Conservation (phyloP, 1,284 basidiomycete species). For the Cryptococcus sp. region DNA sequence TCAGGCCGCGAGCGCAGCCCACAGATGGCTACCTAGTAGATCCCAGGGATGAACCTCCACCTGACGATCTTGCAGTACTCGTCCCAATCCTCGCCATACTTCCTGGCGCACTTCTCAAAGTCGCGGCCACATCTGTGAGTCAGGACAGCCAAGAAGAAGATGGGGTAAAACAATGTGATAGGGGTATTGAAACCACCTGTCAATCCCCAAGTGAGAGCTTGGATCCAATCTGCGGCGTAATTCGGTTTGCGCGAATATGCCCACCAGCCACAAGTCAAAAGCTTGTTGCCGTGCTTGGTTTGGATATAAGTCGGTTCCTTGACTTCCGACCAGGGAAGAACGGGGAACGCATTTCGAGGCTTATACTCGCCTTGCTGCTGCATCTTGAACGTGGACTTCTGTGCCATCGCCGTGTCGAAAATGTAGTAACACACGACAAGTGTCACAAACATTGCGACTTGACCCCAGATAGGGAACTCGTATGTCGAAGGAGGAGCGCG, state of each 20-base stretch:
- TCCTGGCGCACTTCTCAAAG: conserved; percentile 87
- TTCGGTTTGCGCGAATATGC: conserved; percentile 72
- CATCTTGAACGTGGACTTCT: conserved; percentile 98
- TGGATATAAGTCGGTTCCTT: conserved; percentile 89
- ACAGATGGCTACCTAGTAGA: conserved; percentile 55
- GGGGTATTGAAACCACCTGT: conserved; percentile 77
- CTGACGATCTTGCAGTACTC: conserved; percentile 78
- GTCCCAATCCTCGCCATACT: conserved; percentile 96
- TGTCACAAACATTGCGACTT: conserved; percentile 55
- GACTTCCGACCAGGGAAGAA: conserved; percentile 82
- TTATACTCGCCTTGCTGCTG: conserved; percentile 85
- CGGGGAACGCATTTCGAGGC: conserved; percentile 90
- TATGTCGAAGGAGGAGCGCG: conserved; percentile 88
- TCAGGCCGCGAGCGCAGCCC: too few relatives aligned
- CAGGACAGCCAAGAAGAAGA: conserved; percentile 89
- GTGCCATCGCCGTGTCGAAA: conserved; percentile 88
- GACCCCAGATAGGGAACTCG: conserved; percentile 68
- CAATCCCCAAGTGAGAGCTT: conserved; percentile 87
- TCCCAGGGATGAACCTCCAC: conserved; percentile 81
- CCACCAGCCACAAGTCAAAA: conserved; percentile 60
- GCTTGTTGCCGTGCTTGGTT: conserved; percentile 78
- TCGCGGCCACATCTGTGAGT: conserved; percentile 85
- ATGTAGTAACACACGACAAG: conserved; percentile 82
- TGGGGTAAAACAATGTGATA: conserved; percentile 93
- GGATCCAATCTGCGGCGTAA: conserved; percentile 57